phyloP scores from a whole-genome alignment of 257 asterid genomes.

The Nicotiana tomentosiformis region DNA sequence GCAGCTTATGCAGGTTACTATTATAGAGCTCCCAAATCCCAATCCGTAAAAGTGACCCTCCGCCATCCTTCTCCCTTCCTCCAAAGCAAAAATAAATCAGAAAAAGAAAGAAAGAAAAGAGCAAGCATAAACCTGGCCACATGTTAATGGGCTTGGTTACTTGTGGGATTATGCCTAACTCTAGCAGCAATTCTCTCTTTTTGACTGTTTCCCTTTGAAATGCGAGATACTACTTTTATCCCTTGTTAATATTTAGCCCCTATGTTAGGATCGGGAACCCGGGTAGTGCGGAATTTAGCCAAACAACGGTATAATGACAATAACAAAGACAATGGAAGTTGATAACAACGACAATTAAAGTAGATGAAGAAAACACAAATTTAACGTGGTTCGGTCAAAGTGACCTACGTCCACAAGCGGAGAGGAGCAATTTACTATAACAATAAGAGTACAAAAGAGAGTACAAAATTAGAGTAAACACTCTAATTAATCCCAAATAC shows the following conservation, averaged over 20 bases:
- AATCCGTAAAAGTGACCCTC: neutral
- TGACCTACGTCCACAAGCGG: too few species aligned
- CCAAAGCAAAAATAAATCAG: neutral
- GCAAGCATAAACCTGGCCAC: neutral
- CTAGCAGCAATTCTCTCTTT: neutral
- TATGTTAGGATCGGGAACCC: too few species aligned
- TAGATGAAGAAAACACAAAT: too few species aligned
- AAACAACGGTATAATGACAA: too few species aligned
- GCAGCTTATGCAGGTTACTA: neutral
- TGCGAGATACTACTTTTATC: neutral
- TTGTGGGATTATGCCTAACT: neutral
- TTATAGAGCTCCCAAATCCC: neutral
- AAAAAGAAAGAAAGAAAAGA: neutral
- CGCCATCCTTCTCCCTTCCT: neutral
- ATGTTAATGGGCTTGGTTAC: neutral
- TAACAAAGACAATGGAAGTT: too few species aligned
- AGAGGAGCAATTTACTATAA: too few species aligned
- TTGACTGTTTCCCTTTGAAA: neutral
- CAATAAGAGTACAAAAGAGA: too few species aligned
- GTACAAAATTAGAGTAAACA: too few species aligned
- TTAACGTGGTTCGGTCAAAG: too few species aligned
- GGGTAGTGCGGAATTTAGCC: too few species aligned
- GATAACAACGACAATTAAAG: too few species aligned
- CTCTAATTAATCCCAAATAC: too few species aligned
- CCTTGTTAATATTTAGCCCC: neutral